These are phyloP conservation scores for Tetraselmis chui DNA, from an alignment of 139 green algal species.

Conservation along the genomic window DNA sequence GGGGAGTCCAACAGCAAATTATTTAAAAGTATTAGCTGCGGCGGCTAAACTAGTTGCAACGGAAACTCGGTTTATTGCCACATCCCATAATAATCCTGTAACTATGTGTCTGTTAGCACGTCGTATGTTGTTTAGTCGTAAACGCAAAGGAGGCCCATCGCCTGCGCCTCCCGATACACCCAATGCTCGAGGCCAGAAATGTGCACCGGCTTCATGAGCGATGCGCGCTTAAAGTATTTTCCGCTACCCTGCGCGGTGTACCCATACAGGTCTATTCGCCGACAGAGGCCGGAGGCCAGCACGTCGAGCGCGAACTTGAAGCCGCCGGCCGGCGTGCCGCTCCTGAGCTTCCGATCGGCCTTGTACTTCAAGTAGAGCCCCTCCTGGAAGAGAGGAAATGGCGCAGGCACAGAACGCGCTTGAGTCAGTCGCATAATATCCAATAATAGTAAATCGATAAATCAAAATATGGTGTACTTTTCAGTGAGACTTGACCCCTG, in stretches of 20 bases:
- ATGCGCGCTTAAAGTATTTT: neutral
- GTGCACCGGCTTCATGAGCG: constrained; percentile 4
- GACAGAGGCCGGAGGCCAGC: neutral
- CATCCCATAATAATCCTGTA: too few species aligned
- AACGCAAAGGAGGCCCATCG: neutral
- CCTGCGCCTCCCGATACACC: neutral
- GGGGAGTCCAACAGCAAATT: too few species aligned
- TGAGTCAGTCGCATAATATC: too few species aligned
- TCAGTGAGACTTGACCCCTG: too few species aligned
- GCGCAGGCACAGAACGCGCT: too few species aligned
- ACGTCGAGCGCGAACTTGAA: constrained; percentile 3
- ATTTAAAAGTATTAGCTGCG: too few species aligned
- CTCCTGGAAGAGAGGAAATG: neutral
- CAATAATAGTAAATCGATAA: too few species aligned
- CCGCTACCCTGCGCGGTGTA: neutral
- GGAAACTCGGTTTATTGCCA: too few species aligned
- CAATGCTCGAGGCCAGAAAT: constrained; percentile 1
- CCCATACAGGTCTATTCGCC: neutral
- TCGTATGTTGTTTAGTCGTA: constrained; percentile 5
- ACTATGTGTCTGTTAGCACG: too few species aligned
- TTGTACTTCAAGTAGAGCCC: neutral
- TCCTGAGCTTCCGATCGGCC: neutral
- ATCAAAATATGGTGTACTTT: too few species aligned
- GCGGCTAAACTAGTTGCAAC: too few species aligned
- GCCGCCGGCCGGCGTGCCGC: neutral